Conservation (phyloP, 208 protist genomes). For the Wallacemonas rigidus region DNA sequence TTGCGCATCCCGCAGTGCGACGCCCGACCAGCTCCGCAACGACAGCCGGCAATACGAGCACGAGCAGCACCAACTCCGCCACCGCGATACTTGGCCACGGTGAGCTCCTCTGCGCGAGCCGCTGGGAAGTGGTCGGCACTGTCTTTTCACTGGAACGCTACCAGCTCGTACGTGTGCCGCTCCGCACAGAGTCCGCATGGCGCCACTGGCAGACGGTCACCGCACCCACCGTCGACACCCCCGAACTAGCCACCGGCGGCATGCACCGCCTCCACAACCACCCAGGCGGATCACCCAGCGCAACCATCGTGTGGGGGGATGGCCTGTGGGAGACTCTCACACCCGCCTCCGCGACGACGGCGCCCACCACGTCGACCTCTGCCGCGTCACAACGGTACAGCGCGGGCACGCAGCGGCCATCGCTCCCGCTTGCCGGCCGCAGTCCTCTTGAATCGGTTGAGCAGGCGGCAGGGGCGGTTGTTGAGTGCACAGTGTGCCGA, state of each 20-base stretch:
- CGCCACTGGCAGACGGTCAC: constrained; percentile 6
- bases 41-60: background rate
- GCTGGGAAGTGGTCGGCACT: constrained; percentile 51
- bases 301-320: constrained; percentile 9
- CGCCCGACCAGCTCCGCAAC: background rate
- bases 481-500: constrained; percentile 16
- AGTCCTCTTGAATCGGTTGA: constrained; percentile 9
- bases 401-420: constrained; percentile 15
- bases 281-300: background rate
- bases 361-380: constrained; percentile 7
- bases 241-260: background rate
- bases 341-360: background rate
- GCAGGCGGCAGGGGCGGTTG: constrained; percentile 19
- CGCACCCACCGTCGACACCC: background rate
- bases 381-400: constrained; percentile 9
- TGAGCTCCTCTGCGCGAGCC: constrained; percentile 29
- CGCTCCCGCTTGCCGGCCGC: background rate
- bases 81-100: background rate
- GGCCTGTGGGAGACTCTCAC: background rate
- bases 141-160: constrained; percentile 51
- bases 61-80: background rate
- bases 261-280: background rate
- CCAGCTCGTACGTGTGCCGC: constrained; percentile 20
- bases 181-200: constrained; percentile 7
- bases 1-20: constrained; percentile 8